Conservation (phyloP, 192 early-diverging fungal species). For the Coemansia sp. region DNA sequence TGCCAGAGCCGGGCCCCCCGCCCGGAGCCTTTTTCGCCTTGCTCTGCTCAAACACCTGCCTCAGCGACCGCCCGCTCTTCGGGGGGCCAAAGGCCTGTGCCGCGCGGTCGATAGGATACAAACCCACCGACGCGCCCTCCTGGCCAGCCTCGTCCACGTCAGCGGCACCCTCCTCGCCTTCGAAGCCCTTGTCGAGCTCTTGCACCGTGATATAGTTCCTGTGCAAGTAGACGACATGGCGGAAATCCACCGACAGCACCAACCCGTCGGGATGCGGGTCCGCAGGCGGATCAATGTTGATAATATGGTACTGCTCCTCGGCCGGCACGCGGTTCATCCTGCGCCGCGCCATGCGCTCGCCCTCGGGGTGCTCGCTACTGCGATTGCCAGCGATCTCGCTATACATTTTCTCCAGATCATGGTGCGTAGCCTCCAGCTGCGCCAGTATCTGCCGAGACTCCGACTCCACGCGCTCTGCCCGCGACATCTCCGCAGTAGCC, state of each 20-base stretch:
- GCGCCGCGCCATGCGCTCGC: constrained; percentile 21
- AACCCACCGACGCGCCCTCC: constrained; percentile 21
- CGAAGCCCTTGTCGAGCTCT: constrained; percentile 10
- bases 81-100: not conserved
- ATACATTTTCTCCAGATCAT: constrained; percentile 42
- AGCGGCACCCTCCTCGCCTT: not conserved
- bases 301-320: constrained; percentile 43
- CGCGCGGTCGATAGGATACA: constrained; percentile 31
- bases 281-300: constrained; percentile 44
- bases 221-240: constrained; percentile 23
- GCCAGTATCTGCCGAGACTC: constrained; percentile 25
- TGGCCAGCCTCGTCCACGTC: not conserved
- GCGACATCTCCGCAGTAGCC: not conserved
- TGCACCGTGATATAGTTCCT: constrained; percentile 23
- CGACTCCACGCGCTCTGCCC: not conserved
- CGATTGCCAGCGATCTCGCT: constrained; percentile 31
- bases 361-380: constrained; percentile 13
- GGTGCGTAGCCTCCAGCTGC: constrained; percentile 34
- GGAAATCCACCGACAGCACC: constrained; percentile 37
- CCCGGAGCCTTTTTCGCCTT: not conserved
- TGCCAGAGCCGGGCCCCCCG: not conserved
- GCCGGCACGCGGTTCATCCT: constrained; percentile 24
- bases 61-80: not conserved
- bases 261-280: constrained; percentile 23
- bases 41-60: not conserved